These are phyloP conservation scores for Geotrichum cucujoidarum DNA, from an alignment of 1,139 yeast species.

Conservation along the genomic window DNA sequence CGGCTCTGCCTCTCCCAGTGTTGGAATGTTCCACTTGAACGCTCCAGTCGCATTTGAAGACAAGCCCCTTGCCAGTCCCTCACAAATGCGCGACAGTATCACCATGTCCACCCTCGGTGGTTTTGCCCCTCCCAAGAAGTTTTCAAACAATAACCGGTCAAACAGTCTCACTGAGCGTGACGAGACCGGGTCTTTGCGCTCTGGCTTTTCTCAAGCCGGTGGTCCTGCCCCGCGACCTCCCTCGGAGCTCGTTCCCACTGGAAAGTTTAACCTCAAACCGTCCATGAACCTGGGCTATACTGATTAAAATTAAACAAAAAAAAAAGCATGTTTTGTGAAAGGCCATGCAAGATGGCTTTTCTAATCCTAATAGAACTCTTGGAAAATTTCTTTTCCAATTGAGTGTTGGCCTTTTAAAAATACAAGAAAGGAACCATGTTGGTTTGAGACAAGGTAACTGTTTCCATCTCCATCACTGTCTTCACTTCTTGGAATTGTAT, in stretches of 20 bases:
- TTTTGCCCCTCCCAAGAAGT: conserved; percentile 35
- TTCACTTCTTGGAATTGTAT: no score
- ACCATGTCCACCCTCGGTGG: conserved; percentile 31
- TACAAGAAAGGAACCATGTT: no score
- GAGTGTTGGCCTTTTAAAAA: no score
- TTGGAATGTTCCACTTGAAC: conserved; percentile 23
- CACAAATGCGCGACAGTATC: conserved; percentile 32
- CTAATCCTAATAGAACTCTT: no score
- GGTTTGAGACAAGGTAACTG: no score
- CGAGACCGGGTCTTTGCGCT: background rate
- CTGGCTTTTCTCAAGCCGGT: background rate
- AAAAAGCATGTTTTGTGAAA: no score
- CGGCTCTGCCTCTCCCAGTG: conserved; percentile 20
- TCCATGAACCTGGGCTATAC: conserved; percentile 30
- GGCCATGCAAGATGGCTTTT: no score
- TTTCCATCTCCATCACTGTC: no score
- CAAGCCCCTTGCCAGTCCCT: conserved; percentile 32
- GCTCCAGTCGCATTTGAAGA: conserved; percentile 17
- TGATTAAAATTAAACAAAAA: no score
- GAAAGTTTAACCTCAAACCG: conserved; percentile 28
- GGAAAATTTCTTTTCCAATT: no score
- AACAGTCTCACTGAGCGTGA: conserved; percentile 2
- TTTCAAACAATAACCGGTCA: conserved; percentile 15
- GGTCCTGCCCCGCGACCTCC: conserved; percentile 15
- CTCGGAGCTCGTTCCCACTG: conserved; percentile 28